Conservation (phyloP, 2,329 filamentous ascomycete genomes). For the Fusarium proliferatum region DNA sequence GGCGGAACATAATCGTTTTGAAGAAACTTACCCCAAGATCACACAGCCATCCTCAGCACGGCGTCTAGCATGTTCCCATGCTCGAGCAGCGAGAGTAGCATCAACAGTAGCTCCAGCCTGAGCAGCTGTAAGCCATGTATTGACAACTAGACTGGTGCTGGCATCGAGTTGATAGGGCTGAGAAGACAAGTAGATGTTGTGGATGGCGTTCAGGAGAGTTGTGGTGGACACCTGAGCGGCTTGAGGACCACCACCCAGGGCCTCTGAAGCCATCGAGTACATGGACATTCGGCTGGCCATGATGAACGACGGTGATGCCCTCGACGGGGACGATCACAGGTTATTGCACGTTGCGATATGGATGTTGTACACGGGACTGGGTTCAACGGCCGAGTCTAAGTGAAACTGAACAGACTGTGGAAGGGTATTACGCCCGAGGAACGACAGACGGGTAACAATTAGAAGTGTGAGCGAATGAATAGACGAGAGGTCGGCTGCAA, state of each 20-base stretch:
- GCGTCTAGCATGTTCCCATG: slow-evolving; percentile 96
- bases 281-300: slow-evolving; percentile 76
- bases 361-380: slow-evolving; percentile 21
- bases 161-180: slow-evolving; percentile 90
- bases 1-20: background rate
- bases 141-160: slow-evolving; percentile 90
- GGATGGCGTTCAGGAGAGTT: slow-evolving; percentile 89
- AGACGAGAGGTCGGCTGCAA: slow-evolving; percentile 13
- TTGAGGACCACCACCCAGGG: slow-evolving; percentile 72
- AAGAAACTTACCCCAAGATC: slow-evolving; percentile 77
- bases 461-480: slow-evolving; percentile 33
- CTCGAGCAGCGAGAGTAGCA: slow-evolving; percentile 77
- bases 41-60: slow-evolving; percentile 96
- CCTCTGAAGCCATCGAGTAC: slow-evolving; percentile 75
- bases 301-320: slow-evolving; percentile 49
- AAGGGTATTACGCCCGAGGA: slow-evolving; percentile 3
- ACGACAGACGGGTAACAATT: slow-evolving; percentile 23
- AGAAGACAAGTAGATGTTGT: slow-evolving; percentile 85
- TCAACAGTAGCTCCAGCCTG: slow-evolving; percentile 82
- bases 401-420: slow-evolving; percentile 6
- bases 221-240: slow-evolving; percentile 89
- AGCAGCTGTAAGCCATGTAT: slow-evolving; percentile 90
- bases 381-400: slow-evolving; percentile 22
- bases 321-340: slow-evolving; percentile 54
- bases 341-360: slow-evolving; percentile 27